A percentile compares a stretch with the other conserved stretches of the same genome.
Conservation (phyloP, 1,139 yeast genomes). For the Zygoascus meyerae region DNA sequence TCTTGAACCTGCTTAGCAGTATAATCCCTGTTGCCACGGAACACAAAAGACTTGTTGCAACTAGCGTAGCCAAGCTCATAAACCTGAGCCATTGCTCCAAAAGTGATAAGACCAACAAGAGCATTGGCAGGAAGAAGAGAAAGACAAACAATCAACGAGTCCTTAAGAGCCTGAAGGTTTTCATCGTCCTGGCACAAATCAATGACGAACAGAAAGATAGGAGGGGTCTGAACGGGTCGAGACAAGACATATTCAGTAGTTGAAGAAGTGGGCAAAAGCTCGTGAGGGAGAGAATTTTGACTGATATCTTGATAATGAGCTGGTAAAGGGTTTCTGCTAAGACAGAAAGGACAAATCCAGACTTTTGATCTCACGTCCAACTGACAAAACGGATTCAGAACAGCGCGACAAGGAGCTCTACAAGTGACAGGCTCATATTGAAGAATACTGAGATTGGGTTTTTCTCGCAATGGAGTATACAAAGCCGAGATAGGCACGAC, state of each 20-base stretch:
- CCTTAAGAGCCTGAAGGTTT: constrained; percentile 82
- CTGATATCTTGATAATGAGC: constrained; percentile 81
- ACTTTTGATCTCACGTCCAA: constrained; percentile 75
- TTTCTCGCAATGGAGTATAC: constrained; percentile 82
- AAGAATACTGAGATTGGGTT: constrained; percentile 74
- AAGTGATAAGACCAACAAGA: constrained; percentile 83
- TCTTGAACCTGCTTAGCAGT: constrained; percentile 67
- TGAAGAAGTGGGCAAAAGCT: constrained; percentile 69
- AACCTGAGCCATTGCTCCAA: constrained; percentile 91
- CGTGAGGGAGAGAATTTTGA: constrained; percentile 80
- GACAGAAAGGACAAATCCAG: constrained; percentile 91
- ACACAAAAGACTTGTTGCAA: constrained; percentile 77
- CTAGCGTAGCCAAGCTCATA: constrained; percentile 82
- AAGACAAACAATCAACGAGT: constrained; percentile 74
- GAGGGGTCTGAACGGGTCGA: constrained; percentile 86
- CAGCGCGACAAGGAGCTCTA: constrained; percentile 75
- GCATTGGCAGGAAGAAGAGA: constrained; percentile 90
- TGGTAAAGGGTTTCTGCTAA: constrained; percentile 79
- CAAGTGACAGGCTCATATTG: constrained; percentile 89
- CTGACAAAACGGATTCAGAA: constrained; percentile 77
- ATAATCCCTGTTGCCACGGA: constrained; percentile 90
- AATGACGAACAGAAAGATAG: constrained; percentile 85
- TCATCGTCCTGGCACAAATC: constrained; percentile 96
- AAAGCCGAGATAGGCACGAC: constrained; percentile 93
- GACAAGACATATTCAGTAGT: constrained; percentile 88